Evolutionary conservation across 2,329 filamentous ascomycete genomes (phyloP), one percentile per base, ranked within the genome.

Genomic region (Cladobotryum mycophilum): DNA sequence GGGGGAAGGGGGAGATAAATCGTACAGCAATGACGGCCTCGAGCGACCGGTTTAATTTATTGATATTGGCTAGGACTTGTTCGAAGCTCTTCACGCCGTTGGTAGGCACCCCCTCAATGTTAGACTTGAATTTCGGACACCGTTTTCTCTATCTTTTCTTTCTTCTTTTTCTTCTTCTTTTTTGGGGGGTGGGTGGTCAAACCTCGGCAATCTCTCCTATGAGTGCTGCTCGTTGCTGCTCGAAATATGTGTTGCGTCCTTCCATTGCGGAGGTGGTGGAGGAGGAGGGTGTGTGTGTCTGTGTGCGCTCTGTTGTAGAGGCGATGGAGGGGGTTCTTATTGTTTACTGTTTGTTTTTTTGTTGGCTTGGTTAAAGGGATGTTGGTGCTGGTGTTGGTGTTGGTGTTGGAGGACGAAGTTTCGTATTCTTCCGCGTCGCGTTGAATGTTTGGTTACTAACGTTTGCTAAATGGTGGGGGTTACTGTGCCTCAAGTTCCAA

Each of bases 1-100:
- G 15, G 15, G 38, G 14, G 14, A 9, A 12, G 30, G 25, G n/a
- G 11, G n/a, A 12, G 14, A 15, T 20, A 3, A 12, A 47, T 70
- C 81, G 44, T 73, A 92, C 92, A 43, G 89, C 85, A 53, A 95
- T 91, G 17, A 97, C 86, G 50, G 90, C 88, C 70, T 99, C 92
- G 15, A 99, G 75, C 37, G 86, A 92, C 34, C 92, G 84, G 67
- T 97, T 99, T 53, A 99, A 73, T 61, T 91, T 91, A 72, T 97
- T 99, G 69, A 97, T 89, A 63, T 96, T 96, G 61, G 91, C 88
- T 9, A 99, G 84, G 53, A 96, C 90, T 62, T 93, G 85, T 63
- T 97, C 93, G 65, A 99, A 81, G 68, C 76, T 82, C 81, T 85
- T 57, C 20, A n/a, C 7, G 14, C n/a, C n/a, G 2, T 30, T 14